phyloP scores from a whole-genome alignment of 2,329 filamentous ascomycete species.

The Diatrype stigma region DNA sequence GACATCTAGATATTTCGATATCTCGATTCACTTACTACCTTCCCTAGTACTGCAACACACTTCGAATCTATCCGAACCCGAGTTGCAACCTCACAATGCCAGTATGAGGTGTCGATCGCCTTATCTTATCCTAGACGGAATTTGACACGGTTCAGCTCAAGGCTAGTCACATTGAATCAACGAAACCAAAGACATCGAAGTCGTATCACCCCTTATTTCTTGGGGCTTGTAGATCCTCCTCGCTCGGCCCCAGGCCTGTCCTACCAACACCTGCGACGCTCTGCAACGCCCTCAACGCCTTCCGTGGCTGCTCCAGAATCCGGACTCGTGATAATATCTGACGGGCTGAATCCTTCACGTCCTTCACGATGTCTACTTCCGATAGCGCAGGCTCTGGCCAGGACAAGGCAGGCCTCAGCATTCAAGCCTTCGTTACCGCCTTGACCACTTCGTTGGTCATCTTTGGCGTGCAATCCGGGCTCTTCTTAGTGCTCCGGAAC shows the following conservation, averaged over 20 bases:
- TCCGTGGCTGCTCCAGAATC: too few species aligned
- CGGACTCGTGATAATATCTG: too few species aligned
- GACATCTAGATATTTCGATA: not conserved
- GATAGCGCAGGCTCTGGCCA: not conserved
- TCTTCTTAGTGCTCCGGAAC: constrained; percentile 75
- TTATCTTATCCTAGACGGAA: not conserved
- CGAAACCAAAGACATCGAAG: not conserved
- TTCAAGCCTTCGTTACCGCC: constrained; percentile 61
- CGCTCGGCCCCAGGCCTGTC: too few species aligned
- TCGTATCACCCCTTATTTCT: not conserved
- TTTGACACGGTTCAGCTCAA: not conserved
- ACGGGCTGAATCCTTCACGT: too few species aligned
- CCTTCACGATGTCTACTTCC: not conserved
- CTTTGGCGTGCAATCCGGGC: constrained; percentile 59
- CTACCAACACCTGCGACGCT: too few species aligned
- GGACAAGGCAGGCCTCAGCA: constrained; percentile 34
- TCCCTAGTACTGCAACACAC: too few species aligned
- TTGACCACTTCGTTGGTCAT: constrained; percentile 58
- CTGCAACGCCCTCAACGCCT: too few species aligned
- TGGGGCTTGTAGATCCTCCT: not conserved
- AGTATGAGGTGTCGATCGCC: not conserved
- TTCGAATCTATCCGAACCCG: too few species aligned
- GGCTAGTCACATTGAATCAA: not conserved
- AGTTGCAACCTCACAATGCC: not conserved
- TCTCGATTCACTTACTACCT: not conserved